Percentiles rank a stretch among this genome's conserved stretches.
Evolutionary conservation across 2,329 filamentous ascomycete species (phyloP).

Genomic region (Rhynchosporium secalis): DNA sequence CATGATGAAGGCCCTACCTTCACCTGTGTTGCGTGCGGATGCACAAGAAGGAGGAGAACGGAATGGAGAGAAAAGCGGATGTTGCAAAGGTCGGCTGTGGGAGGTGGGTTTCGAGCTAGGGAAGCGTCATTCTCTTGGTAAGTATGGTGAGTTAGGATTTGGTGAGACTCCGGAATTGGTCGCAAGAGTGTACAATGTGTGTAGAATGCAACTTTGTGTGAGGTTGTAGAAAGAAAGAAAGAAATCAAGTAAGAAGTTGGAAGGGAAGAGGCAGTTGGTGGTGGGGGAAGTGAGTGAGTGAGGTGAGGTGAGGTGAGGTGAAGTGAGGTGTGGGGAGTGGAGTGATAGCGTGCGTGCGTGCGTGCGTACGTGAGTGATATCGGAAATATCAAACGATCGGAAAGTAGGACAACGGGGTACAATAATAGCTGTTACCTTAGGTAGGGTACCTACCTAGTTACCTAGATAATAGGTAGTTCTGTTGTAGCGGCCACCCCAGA

Average conservation of each 20-base stretch:
- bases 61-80: constrained; percentile 10
- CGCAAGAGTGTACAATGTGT: neutral
- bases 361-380: neutral
- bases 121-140: constrained; percentile 32
- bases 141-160: constrained; percentile 9
- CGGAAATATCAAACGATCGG: constrained; percentile 10
- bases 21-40: constrained; percentile 30
- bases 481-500: too few relatives aligned
- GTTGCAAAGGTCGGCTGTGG: constrained; percentile 30
- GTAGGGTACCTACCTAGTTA: neutral
- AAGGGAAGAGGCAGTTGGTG: neutral
- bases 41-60: constrained; percentile 4
- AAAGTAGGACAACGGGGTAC: neutral
- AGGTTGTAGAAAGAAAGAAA: neutral
- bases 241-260: neutral
- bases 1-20: constrained; percentile 37
- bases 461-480: too few relatives aligned
- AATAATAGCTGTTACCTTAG: neutral
- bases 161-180: neutral
- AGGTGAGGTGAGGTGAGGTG: neutral
- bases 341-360: constrained; percentile 7
- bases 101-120: constrained; percentile 29
- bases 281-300: neutral
- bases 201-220: neutral
- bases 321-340: constrained; percentile 2